Evolutionary conservation across 1,139 yeast species (phyloP).

Genomic region (Pichia sp.): DNA sequence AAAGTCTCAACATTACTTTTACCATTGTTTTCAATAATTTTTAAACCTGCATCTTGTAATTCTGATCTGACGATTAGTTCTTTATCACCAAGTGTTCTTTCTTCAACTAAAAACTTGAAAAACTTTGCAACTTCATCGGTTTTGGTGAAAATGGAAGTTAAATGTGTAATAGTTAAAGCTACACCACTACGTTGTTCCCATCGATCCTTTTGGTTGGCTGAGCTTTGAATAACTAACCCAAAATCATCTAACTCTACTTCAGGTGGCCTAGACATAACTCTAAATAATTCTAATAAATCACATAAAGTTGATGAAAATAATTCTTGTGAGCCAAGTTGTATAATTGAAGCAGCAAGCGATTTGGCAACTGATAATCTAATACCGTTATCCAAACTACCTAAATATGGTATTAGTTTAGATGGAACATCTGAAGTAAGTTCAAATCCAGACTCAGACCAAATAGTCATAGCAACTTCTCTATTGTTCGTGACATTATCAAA

Average conservation of each 20-base stretch:
- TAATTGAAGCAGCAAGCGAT: constrained; percentile 49
- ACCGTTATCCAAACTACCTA: constrained; percentile 54
- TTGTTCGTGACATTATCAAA: constrained; percentile 67
- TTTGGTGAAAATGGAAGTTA: constrained; percentile 44
- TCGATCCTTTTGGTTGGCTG: constrained; percentile 56
- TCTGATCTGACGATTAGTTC: constrained; percentile 71
- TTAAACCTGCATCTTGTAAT: constrained; percentile 84
- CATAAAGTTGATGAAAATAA: constrained; percentile 36
- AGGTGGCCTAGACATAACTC: constrained; percentile 64
- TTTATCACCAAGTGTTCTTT: constrained; percentile 66
- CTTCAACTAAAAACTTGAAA: constrained; percentile 49
- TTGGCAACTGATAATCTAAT: constrained; percentile 61
- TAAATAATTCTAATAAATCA: constrained; percentile 48
- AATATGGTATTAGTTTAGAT: constrained; percentile 40
- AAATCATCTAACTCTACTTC: constrained; percentile 68
- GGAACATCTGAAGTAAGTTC: constrained; percentile 40
- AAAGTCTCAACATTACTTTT: constrained; percentile 56
- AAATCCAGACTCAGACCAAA: constrained; percentile 78
- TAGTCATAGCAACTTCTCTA: constrained; percentile 63
- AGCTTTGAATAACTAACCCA: constrained; percentile 67
- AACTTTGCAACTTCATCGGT: constrained; percentile 39
- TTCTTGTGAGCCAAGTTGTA: constrained; percentile 20
- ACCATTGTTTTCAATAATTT: constrained; percentile 62
- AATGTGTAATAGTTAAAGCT: constrained; percentile 57
- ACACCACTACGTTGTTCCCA: constrained; percentile 86